Conservation (phyloP, 176 grass and related monocot species). For the Carex myosuroides region DNA sequence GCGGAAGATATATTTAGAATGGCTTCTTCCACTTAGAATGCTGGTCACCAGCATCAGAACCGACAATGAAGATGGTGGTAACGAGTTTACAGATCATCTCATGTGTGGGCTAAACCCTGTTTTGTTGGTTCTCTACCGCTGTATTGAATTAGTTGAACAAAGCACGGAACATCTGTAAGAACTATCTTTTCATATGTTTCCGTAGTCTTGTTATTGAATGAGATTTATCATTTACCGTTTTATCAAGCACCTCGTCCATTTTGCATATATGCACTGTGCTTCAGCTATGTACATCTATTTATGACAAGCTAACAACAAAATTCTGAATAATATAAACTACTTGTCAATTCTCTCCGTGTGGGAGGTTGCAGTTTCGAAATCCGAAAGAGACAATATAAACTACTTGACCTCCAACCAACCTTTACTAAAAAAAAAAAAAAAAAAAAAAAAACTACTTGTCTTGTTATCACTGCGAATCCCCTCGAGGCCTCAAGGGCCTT, state of each 20-base stretch:
- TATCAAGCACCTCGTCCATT: background rate
- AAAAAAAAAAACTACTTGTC: no score
- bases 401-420: no score
- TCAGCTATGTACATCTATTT: background rate
- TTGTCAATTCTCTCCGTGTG: background rate
- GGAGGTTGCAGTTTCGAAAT: no score
- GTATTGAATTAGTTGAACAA: conserved; percentile 81
- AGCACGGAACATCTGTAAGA: conserved; percentile 28
- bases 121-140: conserved; percentile 56
- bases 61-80: conserved; percentile 33
- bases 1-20: conserved; percentile 48
- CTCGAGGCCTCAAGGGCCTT: no score
- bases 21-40: conserved; percentile 66
- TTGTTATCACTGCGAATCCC: no score
- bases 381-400: no score
- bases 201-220: background rate
- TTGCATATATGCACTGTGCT: background rate
- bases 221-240: background rate
- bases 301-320: background rate
- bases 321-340: background rate
- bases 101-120: conserved; percentile 60
- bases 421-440: no score
- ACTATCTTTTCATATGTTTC: background rate
- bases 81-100: conserved; percentile 34
- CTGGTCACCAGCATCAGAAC: conserved; percentile 34